Base-by-base conservation (phyloP, 2,329 filamentous ascomycete species). In the Colletotrichum sp. region DNA sequence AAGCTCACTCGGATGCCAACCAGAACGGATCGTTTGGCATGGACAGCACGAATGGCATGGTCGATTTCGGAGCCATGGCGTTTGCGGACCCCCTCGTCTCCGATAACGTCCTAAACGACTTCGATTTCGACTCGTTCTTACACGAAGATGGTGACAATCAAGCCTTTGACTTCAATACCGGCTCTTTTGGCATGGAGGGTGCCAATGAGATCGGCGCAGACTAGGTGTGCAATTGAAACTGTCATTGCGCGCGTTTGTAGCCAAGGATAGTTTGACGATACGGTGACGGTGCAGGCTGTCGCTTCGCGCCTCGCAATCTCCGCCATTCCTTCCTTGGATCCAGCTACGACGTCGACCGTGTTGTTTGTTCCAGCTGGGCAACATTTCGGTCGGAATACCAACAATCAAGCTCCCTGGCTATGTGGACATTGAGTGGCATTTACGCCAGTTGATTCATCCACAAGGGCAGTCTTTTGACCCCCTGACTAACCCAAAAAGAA, bases 61-160 rank as follows among this genome's bases (percentile, higher is more conserved):
- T 85, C 81, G 86, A 88, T 73, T 91, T 91, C 71, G 81, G 80
- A 60, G 68, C 79, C 55, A 88, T 93, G 83, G 90, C 90, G 72
- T 90, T 92, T 81, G 86, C 88, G 71, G 90, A 92, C 77, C 89
- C 91, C 3, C 82, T 89, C 30, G 86, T 86, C 76, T 87, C 88
- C 8, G 84, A 84, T 70, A 89, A 93, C 80, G 91, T 93, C 44
- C 86, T 94, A 64, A 91, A 91, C 79, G 92, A 93, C 78, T 94
- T 94, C 79, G 92, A 94, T 77, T 88, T 94, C 78, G 92, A 94
- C 82, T 93, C 92, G 3, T 94, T 94, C 85, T 85, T 94, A 9
- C 91, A 93, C 77, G 88, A 89, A 75, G 89, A 89, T 63, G 86
- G 84, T 39, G 88, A 87, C 55, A 85, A 85, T 57, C 82, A 84